phyloP scores from a whole-genome alignment of 768 basidiomycete genomes.

The Amyloporia xantha region DNA sequence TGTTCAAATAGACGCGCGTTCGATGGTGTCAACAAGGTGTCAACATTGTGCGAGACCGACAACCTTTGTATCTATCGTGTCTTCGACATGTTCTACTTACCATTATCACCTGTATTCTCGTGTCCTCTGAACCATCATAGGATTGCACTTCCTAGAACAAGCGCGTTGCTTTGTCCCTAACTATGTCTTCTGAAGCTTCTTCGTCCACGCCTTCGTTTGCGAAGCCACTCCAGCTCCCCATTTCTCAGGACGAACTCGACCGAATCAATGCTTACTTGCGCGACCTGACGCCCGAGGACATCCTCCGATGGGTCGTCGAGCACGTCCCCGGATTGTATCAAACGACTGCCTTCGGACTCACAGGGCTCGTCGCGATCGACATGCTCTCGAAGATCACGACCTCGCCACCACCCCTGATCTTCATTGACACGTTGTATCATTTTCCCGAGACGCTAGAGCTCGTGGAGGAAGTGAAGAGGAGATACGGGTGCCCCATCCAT shows the following conservation, averaged over 20 bases:
- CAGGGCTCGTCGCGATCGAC: slow-evolving; percentile 88
- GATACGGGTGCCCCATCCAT: slow-evolving; percentile 67
- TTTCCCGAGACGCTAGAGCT: slow-evolving; percentile 91
- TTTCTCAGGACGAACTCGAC: slow-evolving; percentile 51
- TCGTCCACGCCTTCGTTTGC: slow-evolving; percentile 25
- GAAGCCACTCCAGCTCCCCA: slow-evolving; percentile 48
- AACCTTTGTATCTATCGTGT: background rate
- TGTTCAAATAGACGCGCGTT: too few relatives aligned
- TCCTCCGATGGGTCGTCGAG: slow-evolving; percentile 79
- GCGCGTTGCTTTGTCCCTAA: background rate
- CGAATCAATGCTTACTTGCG: slow-evolving; percentile 71
- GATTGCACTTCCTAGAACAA: too few relatives aligned
- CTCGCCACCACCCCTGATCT: slow-evolving; percentile 77
- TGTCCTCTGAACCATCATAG: too few relatives aligned
- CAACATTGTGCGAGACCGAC: background rate
- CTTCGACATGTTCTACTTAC: background rate
- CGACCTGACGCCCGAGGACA: slow-evolving; percentile 70
- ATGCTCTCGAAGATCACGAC: slow-evolving; percentile 84
- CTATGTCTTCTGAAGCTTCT: slow-evolving; percentile 1
- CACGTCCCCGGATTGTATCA: slow-evolving; percentile 80
- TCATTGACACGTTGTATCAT: slow-evolving; percentile 95
- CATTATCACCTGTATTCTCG: background rate
- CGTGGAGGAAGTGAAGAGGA: slow-evolving; percentile 70
- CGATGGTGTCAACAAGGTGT: too few relatives aligned
- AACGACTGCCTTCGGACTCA: slow-evolving; percentile 95